Evolutionary conservation across 805 yeast species (phyloP).

Genomic region (Metschnikowia reukaufii): DNA sequence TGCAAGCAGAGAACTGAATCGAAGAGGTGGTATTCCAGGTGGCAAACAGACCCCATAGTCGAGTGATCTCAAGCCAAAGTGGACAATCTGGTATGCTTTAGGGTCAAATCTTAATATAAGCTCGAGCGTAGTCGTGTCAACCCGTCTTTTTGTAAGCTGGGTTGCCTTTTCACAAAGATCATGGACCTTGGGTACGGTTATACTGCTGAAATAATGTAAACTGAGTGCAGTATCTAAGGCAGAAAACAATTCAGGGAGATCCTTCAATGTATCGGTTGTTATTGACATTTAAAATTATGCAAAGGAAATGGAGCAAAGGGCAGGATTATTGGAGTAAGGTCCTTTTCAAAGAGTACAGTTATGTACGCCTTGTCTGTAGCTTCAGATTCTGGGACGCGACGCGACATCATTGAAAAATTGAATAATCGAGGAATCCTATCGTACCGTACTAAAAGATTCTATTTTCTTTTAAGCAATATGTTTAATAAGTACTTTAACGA

Average conservation of each 20-base stretch:
- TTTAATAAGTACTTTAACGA: too few species aligned
- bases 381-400: too few species aligned
- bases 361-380: too few species aligned
- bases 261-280: neutral
- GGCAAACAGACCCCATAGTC: constrained; percentile 20
- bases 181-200: constrained; percentile 24
- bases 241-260: constrained; percentile 3
- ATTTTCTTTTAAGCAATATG: too few species aligned
- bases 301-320: too few species aligned
- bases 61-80: constrained; percentile 9
- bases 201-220: constrained; percentile 35
- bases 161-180: constrained; percentile 18
- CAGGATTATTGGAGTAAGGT: neutral
- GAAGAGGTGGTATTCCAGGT: constrained; percentile 8
- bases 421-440: too few species aligned
- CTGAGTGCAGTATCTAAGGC: constrained; percentile 36
- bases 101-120: constrained; percentile 11
- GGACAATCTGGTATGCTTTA: constrained; percentile 12
- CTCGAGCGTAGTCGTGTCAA: constrained; percentile 14
- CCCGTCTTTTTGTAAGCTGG: constrained; percentile 13
- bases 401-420: too few species aligned
- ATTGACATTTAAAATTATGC: neutral
- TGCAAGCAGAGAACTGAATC: constrained; percentile 16
- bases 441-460: too few species aligned
- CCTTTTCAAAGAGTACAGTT: too few species aligned